Percentiles rank a stretch among this genome's conserved stretches.
phyloP scores from a whole-genome alignment of 495 filamentous ascomycete genomes.

The Glonium stellatum region DNA sequence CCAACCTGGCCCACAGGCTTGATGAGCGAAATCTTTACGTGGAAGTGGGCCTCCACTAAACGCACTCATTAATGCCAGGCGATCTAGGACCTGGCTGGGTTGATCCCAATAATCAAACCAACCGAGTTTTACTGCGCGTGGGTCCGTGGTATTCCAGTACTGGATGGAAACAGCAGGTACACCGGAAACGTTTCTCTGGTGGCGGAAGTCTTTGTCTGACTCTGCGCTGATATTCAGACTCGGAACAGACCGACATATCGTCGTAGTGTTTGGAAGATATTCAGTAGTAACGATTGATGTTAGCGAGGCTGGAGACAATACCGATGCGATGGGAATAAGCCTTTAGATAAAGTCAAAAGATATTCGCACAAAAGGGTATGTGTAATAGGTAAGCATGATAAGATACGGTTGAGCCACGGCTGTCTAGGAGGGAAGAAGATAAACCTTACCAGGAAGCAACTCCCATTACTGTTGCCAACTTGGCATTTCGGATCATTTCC shows the following conservation, averaged over 20 bases:
- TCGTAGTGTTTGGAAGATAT: slow-evolving; percentile 6
- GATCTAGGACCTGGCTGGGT: slow-evolving; percentile 25
- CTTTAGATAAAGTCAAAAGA: not conserved
- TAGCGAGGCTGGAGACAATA: slow-evolving; percentile 36
- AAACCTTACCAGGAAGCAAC: slow-evolving; percentile 23
- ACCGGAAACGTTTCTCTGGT: too few species aligned
- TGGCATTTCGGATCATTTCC: slow-evolving; percentile 34
- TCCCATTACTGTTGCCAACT: slow-evolving; percentile 35
- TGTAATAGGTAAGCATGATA: too few species aligned
- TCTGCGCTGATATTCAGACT: slow-evolving; percentile 30
- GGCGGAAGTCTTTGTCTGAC: slow-evolving; percentile 18
- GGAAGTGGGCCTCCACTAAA: slow-evolving; percentile 17
- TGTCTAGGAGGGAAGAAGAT: too few species aligned
- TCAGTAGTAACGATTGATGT: slow-evolving; percentile 25
- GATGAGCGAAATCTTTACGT: slow-evolving; percentile 7
- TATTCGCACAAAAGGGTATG: too few species aligned
- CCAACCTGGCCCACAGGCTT: slow-evolving; percentile 26
- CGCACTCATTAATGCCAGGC: slow-evolving; percentile 27
- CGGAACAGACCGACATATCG: slow-evolving; percentile 21
- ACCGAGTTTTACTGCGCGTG: not conserved
- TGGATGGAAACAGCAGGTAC: slow-evolving; percentile 19
- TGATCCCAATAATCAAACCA: slow-evolving; percentile 35
- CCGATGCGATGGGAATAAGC: slow-evolving; percentile 39
- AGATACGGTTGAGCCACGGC: too few species aligned
- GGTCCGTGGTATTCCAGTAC: slow-evolving; percentile 35